Base-by-base conservation (phyloP, 139 green algal genomes). In the Closterium sp. region DNA sequence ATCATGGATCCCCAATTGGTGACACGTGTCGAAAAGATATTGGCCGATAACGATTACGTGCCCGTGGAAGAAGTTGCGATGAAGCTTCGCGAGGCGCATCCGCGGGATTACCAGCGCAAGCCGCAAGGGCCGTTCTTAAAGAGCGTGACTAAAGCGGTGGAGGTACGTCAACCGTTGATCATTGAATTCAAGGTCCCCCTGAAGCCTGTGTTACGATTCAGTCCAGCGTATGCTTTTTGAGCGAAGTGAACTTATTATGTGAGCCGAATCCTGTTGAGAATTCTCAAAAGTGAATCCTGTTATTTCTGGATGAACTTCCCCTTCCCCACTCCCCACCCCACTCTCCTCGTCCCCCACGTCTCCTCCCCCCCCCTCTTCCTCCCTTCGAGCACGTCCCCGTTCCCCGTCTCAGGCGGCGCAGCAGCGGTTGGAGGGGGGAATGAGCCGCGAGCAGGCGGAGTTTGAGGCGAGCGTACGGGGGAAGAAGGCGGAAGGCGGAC, bases 101-200 rank as follows among this genome's bases (percentile, higher is more conserved):
- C 92, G 17, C 29, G 91, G 22, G 92, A 94, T 6, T 94, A 94
- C 92, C 90, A 94, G 90, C 89, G 92, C 22, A 94, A 94, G 92
- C 91, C 94, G 70, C 85, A 90, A 31, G 91, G 85, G 24, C 92
- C 92, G 19, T 94, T 94, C 28, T 24, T 85, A 34, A 92, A 92
- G 24, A 95, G 94, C 34, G 92, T 94, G 91, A 24, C 31, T 28
- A 86, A 42, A 88, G 91, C 91, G 34, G 84, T 93, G 28, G 28
- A 93, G 91, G 90, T 93, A 85, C 31, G 24, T 92, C 32, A 79
- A 17, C 24, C 5, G 19, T 90, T 88, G 21, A 31, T 88, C 24
- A 4, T 89, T 89, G 89, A 38, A 24, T 92, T 22, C 29, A 89
- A 19, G 62, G 13, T 11, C 9, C 73, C 19, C 4, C 9, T 45